Percentiles rank a stretch among this genome's conserved stretches.
Evolutionary conservation across 129 eudicot genomes (phyloP).

Genomic region (Gnaphalium uliginosum): DNA sequence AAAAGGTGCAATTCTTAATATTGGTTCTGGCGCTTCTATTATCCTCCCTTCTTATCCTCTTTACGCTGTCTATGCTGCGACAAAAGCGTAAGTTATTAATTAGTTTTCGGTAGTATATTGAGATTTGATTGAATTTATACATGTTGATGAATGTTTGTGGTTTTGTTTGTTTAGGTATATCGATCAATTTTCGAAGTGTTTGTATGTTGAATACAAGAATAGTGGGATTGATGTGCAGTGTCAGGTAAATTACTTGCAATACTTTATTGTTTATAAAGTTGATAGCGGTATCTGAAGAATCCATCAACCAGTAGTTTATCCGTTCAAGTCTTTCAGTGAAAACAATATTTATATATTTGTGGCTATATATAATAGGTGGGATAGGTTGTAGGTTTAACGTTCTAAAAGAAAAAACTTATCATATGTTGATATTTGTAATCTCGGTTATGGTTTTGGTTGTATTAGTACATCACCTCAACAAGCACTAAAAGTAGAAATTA

Average conservation of each 20-base stretch:
- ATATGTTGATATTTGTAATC: not conserved
- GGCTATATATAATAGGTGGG: not conserved
- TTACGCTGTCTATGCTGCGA: conserved; percentile 90
- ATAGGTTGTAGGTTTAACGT: not conserved
- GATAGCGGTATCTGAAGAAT: not conserved
- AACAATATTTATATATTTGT: not conserved
- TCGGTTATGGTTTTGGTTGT: not conserved
- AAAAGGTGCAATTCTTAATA: conserved; percentile 91
- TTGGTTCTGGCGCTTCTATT: conserved; percentile 90
- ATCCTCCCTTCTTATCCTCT: conserved; percentile 93
- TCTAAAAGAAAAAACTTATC: not conserved
- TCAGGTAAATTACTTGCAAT: conserved; percentile 13
- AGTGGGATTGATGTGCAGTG: conserved; percentile 35
- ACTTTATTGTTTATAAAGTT: not conserved
- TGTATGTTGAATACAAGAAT: conserved; percentile 33
- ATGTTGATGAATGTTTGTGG: conserved; percentile 10
- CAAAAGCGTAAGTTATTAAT: conserved; percentile 73
- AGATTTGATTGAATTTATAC: not conserved
- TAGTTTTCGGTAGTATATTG: not conserved
- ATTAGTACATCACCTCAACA: not conserved
- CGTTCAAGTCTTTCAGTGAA: not conserved
- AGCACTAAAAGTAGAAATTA: not conserved
- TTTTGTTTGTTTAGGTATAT: conserved; percentile 16
- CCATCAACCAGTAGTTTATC: not conserved
- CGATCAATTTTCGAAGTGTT: conserved; percentile 29